A percentile compares a stretch with the other conserved stretches of the same genome.
Evolutionary conservation across 352 stramenopile species (phyloP).

Genomic region (Nothophytophthora sp.): DNA sequence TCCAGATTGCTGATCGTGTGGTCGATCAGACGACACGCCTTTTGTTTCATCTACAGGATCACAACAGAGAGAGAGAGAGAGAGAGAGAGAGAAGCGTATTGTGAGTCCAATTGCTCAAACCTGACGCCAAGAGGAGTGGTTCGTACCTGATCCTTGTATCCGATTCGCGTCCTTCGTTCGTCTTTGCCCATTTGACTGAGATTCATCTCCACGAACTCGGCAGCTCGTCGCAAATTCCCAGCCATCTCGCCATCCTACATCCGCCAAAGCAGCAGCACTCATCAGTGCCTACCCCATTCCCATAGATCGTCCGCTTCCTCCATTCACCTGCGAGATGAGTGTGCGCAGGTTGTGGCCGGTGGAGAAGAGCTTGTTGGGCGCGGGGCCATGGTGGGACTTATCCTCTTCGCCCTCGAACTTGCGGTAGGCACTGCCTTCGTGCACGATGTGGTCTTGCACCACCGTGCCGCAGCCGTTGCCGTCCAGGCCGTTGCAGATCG

Average conservation of each 20-base stretch:
- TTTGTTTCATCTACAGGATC: constrained; percentile 94
- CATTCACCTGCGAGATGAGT: constrained; percentile 87
- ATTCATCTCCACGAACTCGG: constrained; percentile 96
- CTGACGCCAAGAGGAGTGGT: no score
- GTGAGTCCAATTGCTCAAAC: no score
- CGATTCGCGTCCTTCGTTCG: constrained; percentile 93
- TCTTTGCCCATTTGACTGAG: constrained; percentile 97
- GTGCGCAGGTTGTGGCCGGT: constrained; percentile 96
- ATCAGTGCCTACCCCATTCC: constrained; percentile 1
- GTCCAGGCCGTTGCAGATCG: constrained; percentile 86
- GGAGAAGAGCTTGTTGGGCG: constrained; percentile 95
- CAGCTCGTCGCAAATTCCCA: constrained; percentile 76
- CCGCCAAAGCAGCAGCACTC: no score
- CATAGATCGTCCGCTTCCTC: constrained; percentile 1
- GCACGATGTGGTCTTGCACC: constrained; percentile 94
- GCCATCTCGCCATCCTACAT: constrained; percentile 85
- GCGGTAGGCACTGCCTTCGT: constrained; percentile 95
- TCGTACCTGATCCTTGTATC: constrained; percentile 97
- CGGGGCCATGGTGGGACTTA: constrained; percentile 95
- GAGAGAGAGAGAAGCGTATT: no score
- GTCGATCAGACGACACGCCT: constrained; percentile 85
- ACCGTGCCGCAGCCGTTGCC: constrained; percentile 93
- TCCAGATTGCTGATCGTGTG: constrained; percentile 95
- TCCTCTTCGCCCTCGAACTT: constrained; percentile 98
- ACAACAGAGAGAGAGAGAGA: no score